Evolutionary conservation across 805 yeast genomes (phyloP).

Genomic region (Monosporozyma yasuniensis): DNA sequence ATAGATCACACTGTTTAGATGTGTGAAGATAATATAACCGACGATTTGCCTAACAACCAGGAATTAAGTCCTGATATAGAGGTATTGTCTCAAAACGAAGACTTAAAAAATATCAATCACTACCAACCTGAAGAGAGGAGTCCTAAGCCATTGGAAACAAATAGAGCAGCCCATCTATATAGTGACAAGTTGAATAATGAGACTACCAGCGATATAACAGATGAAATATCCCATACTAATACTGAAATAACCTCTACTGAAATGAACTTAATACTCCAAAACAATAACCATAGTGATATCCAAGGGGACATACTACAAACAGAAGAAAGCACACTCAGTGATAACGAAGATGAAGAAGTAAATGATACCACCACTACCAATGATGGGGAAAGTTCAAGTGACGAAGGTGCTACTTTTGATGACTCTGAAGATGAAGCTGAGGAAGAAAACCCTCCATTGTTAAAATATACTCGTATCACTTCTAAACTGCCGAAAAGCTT

Average conservation of each 20-base stretch:
- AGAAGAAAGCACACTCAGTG: neutral
- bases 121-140: neutral
- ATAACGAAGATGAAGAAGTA: conserved; percentile 1
- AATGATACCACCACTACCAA: conserved; percentile 10
- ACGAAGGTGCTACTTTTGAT: conserved; percentile 20
- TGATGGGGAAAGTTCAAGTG: conserved; percentile 15
- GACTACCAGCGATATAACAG: neutral
- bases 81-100: neutral
- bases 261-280: neutral
- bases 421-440: conserved; percentile 32
- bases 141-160: neutral
- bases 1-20: neutral
- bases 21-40: neutral
- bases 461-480: conserved; percentile 65
- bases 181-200: neutral
- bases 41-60: neutral
- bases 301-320: neutral
- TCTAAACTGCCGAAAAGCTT: conserved; percentile 59
- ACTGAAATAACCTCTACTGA: neutral
- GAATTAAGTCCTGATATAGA: neutral
- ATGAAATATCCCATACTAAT: neutral
- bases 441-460: conserved; percentile 50
- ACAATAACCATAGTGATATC: neutral
- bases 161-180: neutral
- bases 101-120: neutral